These are phyloP conservation scores for Harrya chromipes DNA, from an alignment of 768 basidiomycete species.

Conservation along the genomic window DNA sequence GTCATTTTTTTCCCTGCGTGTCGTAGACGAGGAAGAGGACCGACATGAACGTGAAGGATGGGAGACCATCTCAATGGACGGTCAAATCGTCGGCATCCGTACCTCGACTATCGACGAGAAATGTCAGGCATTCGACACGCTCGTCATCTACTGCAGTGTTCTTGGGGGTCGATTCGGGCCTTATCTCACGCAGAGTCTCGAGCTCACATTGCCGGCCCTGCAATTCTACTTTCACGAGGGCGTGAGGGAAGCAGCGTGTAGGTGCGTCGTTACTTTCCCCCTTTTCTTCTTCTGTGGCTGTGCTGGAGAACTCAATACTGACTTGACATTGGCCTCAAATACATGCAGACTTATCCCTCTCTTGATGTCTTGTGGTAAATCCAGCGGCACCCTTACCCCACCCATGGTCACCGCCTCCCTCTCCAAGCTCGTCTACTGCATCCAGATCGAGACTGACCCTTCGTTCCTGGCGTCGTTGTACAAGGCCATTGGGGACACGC, in stretches of 20 bases:
- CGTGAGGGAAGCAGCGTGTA: slow-evolving; percentile 70
- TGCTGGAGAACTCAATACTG: neutral
- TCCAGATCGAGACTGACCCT: slow-evolving; percentile 65
- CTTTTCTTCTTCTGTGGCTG: neutral
- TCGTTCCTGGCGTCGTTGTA: slow-evolving; percentile 78
- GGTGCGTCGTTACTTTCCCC: slow-evolving; percentile 43
- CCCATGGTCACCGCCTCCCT: slow-evolving; percentile 70
- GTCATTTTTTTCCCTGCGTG: slow-evolving; percentile 26
- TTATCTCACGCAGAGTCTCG: slow-evolving; percentile 67
- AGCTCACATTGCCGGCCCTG: slow-evolving; percentile 67
- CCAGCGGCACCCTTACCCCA: slow-evolving; percentile 58
- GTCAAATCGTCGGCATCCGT: slow-evolving; percentile 71
- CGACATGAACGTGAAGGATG: slow-evolving; percentile 66
- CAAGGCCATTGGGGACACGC: slow-evolving; percentile 61
- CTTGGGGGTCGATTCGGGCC: slow-evolving; percentile 66
- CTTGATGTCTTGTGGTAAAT: slow-evolving; percentile 65
- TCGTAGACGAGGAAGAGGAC: slow-evolving; percentile 49
- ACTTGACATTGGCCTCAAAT: no score
- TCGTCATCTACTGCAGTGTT: slow-evolving; percentile 75
- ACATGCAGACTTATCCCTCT: slow-evolving; percentile 62
- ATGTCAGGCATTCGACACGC: slow-evolving; percentile 84
- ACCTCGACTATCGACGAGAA: slow-evolving; percentile 85
- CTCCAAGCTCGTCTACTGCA: slow-evolving; percentile 58
- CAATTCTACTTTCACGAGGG: slow-evolving; percentile 84
- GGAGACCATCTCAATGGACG: slow-evolving; percentile 77